phyloP scores from a whole-genome alignment of 2,329 filamentous ascomycete species.

The Hypoxylon sp. region DNA sequence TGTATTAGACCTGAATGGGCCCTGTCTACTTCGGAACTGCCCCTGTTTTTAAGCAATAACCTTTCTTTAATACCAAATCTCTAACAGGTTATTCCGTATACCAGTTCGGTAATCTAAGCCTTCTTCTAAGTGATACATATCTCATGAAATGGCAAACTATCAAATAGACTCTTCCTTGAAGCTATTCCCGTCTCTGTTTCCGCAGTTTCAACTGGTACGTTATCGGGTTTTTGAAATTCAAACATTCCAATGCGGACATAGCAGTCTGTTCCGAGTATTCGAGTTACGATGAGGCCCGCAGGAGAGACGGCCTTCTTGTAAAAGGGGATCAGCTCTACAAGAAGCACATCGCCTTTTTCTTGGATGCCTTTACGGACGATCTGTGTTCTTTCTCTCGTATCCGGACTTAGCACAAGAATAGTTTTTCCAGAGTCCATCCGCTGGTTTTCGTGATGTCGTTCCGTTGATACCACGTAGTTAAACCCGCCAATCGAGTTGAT shows the following conservation, averaged over 20 bases:
- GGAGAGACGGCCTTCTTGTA: slow-evolving; percentile 18
- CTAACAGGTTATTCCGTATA: background rate
- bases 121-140: slow-evolving; percentile 18
- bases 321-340: slow-evolving; percentile 25
- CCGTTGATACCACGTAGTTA: slow-evolving; percentile 8
- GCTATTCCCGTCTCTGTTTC: background rate
- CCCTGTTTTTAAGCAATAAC: background rate
- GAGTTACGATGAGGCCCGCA: slow-evolving; percentile 28
- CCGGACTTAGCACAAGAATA: slow-evolving; percentile 12
- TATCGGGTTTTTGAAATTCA: slow-evolving; percentile 20
- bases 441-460: background rate
- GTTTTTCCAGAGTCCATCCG: background rate
- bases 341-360: slow-evolving; percentile 8
- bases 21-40: background rate
- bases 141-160: slow-evolving; percentile 3
- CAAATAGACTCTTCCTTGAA: slow-evolving; percentile 9
- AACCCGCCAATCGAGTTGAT: slow-evolving; percentile 13
- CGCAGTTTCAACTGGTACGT: background rate
- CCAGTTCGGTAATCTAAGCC: background rate
- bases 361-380: slow-evolving; percentile 1
- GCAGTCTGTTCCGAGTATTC: background rate
- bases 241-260: slow-evolving; percentile 36
- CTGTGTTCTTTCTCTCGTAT: slow-evolving; percentile 7
- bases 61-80: background rate
- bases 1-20: background rate